Base-by-base conservation (phyloP, 495 filamentous ascomycete species). In the Terfezia boudieri region DNA sequence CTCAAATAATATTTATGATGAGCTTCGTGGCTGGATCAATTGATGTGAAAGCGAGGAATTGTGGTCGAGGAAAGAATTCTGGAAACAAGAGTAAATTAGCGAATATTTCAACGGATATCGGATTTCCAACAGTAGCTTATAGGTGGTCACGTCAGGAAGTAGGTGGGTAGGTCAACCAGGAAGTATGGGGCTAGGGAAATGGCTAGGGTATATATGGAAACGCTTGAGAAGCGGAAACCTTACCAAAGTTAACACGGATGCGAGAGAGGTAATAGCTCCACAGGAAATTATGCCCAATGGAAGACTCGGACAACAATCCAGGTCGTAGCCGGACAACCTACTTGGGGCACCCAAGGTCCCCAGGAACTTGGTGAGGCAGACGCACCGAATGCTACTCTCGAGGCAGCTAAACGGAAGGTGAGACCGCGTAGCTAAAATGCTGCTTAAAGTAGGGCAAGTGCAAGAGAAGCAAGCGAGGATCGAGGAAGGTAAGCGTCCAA, bases 171-270 rank as follows among this genome's bases (percentile, higher is more conserved):
- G 41, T 14, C 38, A 43, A 16, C 10, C 38, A 43, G 49, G 57
- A 49, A 53, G 14, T 58, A 61, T 55, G 59, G 61, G 59, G 50
- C 60, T 61, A 62, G 54, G 59, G 51, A 61, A 61, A 61, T 59
- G 59, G 59, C 58, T 53, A 53, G 55, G 58, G 58, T 60, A 60
- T 61, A 61, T 61, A 61, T 61, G 60, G 56, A 59, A 60, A 61
- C 59, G 56, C 60, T 46, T 46, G 14, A 46, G 41, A 8, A 9
- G 41, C 41, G 17, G 17, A 6, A 46, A 46, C 41, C 41, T 46
- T 46, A 46, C 41, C 41, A 46, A 32, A 32, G 26, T 32, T 32
- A 32, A 32, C 41, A 46, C 41, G 8, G 8, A 46, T 46, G 41
- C 41, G 17, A 46, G 41, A 14, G 0, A 14, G 41, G 14, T 46